Percentiles rank a stretch among this genome's conserved stretches.
Conservation (phyloP, 2,329 filamentous ascomycete genomes). For the Clarireedia hainanense region DNA sequence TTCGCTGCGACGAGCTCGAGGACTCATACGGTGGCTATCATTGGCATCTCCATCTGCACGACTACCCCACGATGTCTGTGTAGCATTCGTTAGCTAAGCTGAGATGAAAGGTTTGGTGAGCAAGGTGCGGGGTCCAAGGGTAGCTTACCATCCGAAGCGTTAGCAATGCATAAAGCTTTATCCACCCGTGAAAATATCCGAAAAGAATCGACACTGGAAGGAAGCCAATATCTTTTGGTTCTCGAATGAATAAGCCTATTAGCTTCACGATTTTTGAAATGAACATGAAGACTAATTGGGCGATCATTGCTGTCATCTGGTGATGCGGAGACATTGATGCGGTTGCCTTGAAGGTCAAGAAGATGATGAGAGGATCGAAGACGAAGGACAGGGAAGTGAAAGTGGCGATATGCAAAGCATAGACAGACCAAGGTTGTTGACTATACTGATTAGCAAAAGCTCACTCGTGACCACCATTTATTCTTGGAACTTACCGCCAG, state of each 20-base stretch:
- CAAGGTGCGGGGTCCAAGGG: background rate
- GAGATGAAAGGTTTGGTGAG: background rate
- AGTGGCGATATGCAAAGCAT: conserved; percentile 86
- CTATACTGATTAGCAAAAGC: conserved; percentile 37
- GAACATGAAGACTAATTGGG: conserved; percentile 67
- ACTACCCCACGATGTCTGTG: conserved; percentile 89
- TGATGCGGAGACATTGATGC: conserved; percentile 47
- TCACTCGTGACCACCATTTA: background rate
- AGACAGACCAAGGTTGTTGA: conserved; percentile 87
- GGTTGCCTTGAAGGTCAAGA: conserved; percentile 61
- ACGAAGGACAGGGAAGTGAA: conserved; percentile 81
- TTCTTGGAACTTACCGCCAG: conserved; percentile 63
- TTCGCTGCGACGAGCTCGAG: conserved; percentile 27
- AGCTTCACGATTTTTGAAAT: conserved; percentile 91
- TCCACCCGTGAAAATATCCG: conserved; percentile 85
- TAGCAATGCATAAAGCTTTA: conserved; percentile 82
- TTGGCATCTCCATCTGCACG: conserved; percentile 85
- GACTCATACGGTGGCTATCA: conserved; percentile 53
- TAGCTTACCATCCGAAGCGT: conserved; percentile 67
- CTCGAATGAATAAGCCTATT: conserved; percentile 74
- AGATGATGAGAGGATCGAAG: conserved; percentile 66
- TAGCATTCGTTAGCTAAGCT: conserved; percentile 6
- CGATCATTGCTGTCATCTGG: conserved; percentile 49
- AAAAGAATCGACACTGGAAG: conserved; percentile 83
- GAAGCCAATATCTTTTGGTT: conserved; percentile 72